Evolutionary conservation across 1,284 basidiomycete genomes (phyloP).

Genomic region (Cutaneotrichosporon daszewskae): DNA sequence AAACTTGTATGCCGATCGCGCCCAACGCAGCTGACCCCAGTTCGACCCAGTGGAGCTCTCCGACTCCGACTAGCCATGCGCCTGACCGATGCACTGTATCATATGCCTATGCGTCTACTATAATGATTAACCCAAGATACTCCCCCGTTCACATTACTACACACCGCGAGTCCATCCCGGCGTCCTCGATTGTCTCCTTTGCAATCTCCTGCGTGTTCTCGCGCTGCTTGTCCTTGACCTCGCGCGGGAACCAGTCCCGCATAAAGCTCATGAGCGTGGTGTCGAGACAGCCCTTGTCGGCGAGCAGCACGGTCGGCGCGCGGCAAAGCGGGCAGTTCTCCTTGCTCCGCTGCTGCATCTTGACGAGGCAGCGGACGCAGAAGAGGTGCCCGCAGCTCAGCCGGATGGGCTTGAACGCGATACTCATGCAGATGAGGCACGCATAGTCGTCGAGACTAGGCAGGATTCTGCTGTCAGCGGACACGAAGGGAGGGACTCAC

Average conservation of each 20-base stretch:
- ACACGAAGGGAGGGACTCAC: constrained; percentile 16
- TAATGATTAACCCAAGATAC: too few species aligned
- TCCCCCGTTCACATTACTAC: constrained; percentile 21
- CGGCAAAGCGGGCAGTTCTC: constrained; percentile 83
- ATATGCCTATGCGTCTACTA: too few species aligned
- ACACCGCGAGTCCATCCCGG: constrained; percentile 52
- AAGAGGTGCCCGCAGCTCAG: constrained; percentile 84
- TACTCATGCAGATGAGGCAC: constrained; percentile 65
- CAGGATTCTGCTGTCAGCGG: constrained; percentile 30
- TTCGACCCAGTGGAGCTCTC: not conserved
- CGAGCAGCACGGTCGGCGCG: constrained; percentile 64
- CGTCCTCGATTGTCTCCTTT: constrained; percentile 62
- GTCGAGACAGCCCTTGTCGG: constrained; percentile 54
- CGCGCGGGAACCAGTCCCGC: constrained; percentile 86
- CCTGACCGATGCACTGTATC: too few species aligned
- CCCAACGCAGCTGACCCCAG: too few species aligned
- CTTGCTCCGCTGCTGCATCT: constrained; percentile 82
- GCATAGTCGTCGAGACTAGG: constrained; percentile 61
- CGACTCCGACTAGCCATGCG: not conserved
- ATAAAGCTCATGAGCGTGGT: constrained; percentile 57
- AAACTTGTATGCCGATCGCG: too few species aligned
- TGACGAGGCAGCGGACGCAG: constrained; percentile 84
- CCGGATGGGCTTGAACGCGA: constrained; percentile 84
- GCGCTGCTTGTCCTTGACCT: constrained; percentile 68
- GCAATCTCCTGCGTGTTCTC: constrained; percentile 73